Percentiles rank a stretch among this genome's conserved stretches.
phyloP scores from a whole-genome alignment of 2,329 filamentous ascomycete species.

The Dryadomyces sulphureus region DNA sequence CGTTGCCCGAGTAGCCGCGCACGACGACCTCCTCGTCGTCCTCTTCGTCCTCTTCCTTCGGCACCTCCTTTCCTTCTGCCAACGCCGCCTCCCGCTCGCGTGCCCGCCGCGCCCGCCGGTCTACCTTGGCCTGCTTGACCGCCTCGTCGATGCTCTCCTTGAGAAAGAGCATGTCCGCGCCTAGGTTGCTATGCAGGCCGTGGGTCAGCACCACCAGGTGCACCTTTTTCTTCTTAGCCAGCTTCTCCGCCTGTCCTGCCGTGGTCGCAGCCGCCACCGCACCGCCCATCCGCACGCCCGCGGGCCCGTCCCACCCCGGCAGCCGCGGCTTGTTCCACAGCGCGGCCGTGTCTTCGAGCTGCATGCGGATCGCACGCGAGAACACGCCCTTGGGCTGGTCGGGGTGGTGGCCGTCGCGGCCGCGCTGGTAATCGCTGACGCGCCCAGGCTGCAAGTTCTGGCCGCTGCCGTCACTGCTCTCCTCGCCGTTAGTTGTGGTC shows the following conservation, averaged over 20 bases:
- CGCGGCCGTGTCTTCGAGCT: conserved; percentile 74
- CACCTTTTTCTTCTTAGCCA: conserved; percentile 45
- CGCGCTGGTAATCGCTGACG: conserved; percentile 62
- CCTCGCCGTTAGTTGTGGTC: background rate
- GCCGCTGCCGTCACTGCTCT: background rate
- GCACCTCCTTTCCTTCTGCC: conserved; percentile 15
- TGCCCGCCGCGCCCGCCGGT: conserved; percentile 44
- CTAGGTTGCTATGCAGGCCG: conserved; percentile 87
- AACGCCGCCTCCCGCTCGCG: conserved; percentile 23
- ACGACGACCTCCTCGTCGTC: conserved; percentile 80
- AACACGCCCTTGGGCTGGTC: conserved; percentile 64
- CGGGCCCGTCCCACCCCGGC: conserved; percentile 19
- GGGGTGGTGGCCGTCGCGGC: conserved; percentile 41
- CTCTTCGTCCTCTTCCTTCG: conserved; percentile 25
- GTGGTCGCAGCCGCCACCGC: conserved; percentile 1
- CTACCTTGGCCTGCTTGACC: conserved; percentile 56
- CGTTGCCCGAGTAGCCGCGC: conserved; percentile 78
- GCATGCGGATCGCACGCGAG: conserved; percentile 63
- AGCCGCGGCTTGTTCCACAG: conserved; percentile 88
- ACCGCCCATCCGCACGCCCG: conserved; percentile 1
- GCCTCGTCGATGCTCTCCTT: conserved; percentile 93
- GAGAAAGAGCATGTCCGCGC: conserved; percentile 90
- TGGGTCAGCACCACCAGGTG: conserved; percentile 90
- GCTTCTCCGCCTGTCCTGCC: conserved; percentile 3
- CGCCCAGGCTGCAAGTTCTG: conserved; percentile 48